Evolutionary conservation across 140 eudicot genomes (phyloP).

Genomic region (Flaveria floridana): DNA sequence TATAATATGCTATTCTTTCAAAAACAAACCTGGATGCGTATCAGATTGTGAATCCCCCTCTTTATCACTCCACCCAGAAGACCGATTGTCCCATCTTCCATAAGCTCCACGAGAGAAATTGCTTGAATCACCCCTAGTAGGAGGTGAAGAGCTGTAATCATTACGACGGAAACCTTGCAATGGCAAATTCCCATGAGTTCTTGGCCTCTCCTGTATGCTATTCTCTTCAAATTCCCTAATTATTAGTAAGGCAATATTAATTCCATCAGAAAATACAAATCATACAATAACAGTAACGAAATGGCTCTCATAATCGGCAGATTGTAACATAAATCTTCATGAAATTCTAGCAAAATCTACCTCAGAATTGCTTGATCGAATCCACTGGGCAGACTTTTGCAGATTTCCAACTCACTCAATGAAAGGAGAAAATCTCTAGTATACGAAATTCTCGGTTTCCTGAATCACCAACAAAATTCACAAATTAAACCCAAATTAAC

Average conservation of each 20-base stretch:
- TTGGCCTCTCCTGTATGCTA: constrained; percentile 55
- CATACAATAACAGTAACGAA: constrained; percentile 11
- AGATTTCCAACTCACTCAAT: constrained; percentile 67
- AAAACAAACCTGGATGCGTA: constrained; percentile 65
- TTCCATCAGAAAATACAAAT: neutral
- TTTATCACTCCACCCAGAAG: constrained; percentile 74
- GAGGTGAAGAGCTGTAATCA: constrained; percentile 85
- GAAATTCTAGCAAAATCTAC: constrained; percentile 34
- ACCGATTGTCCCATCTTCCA: constrained; percentile 85
- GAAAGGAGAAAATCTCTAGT: constrained; percentile 78
- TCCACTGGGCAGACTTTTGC: constrained; percentile 73
- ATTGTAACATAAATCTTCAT: constrained; percentile 3
- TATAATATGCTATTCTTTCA: constrained; percentile 2
- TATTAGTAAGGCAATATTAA: constrained; percentile 22
- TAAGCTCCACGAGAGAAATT: constrained; percentile 53
- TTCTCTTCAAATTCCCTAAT: constrained; percentile 66
- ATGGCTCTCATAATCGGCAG: constrained; percentile 17
- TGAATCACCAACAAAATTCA: constrained; percentile 39
- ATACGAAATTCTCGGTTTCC: constrained; percentile 59
- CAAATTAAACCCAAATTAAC: constrained; percentile 5
- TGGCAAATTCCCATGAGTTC: constrained; percentile 53
- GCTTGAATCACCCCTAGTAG: constrained; percentile 70
- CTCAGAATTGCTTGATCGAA: constrained; percentile 62
- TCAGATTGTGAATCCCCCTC: constrained; percentile 78
- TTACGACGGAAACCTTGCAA: constrained; percentile 64